These are phyloP conservation scores for Xylaria acuta DNA, from an alignment of 495 filamentous ascomycete species.

Conservation along the genomic window DNA sequence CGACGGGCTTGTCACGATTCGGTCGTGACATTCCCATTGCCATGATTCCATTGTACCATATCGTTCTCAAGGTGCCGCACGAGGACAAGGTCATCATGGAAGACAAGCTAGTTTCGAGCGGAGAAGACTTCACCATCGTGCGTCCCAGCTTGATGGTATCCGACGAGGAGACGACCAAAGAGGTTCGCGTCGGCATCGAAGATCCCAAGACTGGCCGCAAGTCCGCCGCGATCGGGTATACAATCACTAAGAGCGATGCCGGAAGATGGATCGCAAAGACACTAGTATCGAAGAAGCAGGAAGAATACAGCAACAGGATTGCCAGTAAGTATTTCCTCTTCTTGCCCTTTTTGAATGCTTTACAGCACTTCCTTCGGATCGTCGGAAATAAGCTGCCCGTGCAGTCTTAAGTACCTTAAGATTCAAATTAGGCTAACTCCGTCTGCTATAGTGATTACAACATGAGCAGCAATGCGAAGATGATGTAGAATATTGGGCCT, in stretches of 20 bases:
- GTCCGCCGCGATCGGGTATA: constrained; percentile 53
- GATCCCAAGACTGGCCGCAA: constrained; percentile 37
- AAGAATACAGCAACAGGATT: constrained; percentile 33
- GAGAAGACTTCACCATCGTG: constrained; percentile 54
- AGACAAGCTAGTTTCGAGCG: constrained; percentile 44
- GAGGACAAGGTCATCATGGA: constrained; percentile 69
- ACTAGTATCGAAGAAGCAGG: constrained; percentile 24
- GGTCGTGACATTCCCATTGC: constrained; percentile 60
- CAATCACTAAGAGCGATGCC: constrained; percentile 48
- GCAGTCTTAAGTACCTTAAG: no score
- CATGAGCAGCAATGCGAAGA: not conserved
- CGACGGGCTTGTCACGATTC: constrained; percentile 57
- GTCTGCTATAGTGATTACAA: constrained; percentile 10
- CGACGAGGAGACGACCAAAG: constrained; percentile 37
- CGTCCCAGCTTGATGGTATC: constrained; percentile 41
- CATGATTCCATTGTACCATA: constrained; percentile 58
- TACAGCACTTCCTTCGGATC: not conserved
- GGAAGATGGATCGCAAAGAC: constrained; percentile 49
- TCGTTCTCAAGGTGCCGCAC: constrained; percentile 58
- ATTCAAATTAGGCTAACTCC: not conserved
- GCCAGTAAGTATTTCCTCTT: constrained; percentile 19
- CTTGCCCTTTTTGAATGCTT: not conserved
- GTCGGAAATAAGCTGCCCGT: not conserved
- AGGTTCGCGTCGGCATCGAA: constrained; percentile 52
- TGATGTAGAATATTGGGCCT: not conserved